Evolutionary conservation across 73 alveolate genomes (phyloP).

Genomic region (Strombidium stylifer): DNA sequence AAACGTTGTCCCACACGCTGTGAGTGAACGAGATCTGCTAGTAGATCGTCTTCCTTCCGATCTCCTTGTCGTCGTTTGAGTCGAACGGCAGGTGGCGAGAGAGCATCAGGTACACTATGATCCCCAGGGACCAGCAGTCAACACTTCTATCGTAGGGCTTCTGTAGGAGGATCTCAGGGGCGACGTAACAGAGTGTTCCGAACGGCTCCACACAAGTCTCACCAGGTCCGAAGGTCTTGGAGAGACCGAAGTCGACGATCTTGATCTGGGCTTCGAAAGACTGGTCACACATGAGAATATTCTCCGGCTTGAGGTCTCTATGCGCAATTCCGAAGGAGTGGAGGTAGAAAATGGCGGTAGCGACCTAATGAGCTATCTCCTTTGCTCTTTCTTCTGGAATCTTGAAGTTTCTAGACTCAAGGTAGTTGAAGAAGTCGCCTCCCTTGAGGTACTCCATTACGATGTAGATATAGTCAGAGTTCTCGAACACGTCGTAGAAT

Average conservation of each 20-base stretch:
- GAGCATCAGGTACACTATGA: slow-evolving; percentile 47
- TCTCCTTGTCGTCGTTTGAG: slow-evolving; percentile 50
- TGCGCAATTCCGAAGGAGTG: slow-evolving; percentile 79
- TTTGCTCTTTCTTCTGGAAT: slow-evolving; percentile 73
- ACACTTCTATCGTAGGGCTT: slow-evolving; percentile 55
- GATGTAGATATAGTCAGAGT: slow-evolving; percentile 66
- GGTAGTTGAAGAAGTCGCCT: slow-evolving; percentile 70
- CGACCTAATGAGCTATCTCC: slow-evolving; percentile 64
- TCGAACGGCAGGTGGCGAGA: slow-evolving; percentile 70
- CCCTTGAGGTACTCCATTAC: slow-evolving; percentile 82
- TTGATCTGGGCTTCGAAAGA: slow-evolving; percentile 66
- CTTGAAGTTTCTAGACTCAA: slow-evolving; percentile 61
- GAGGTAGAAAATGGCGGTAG: slow-evolving; percentile 77
- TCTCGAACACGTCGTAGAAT: slow-evolving; percentile 83
- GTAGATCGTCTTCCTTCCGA: slow-evolving; percentile 42
- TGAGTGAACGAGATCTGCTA: slow-evolving; percentile 20
- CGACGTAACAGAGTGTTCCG: slow-evolving; percentile 69
- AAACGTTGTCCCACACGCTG: slow-evolving; percentile 27
- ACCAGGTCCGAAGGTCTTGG: slow-evolving; percentile 78
- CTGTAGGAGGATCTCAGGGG: slow-evolving; percentile 61
- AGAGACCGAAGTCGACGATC: slow-evolving; percentile 83
- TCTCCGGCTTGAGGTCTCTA: slow-evolving; percentile 88
- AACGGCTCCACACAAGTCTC: slow-evolving; percentile 86
- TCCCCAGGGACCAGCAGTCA: slow-evolving; percentile 73
- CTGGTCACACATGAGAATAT: slow-evolving; percentile 64